Base-by-base conservation (phyloP, 805 yeast genomes). In the Torulaspora indica region DNA sequence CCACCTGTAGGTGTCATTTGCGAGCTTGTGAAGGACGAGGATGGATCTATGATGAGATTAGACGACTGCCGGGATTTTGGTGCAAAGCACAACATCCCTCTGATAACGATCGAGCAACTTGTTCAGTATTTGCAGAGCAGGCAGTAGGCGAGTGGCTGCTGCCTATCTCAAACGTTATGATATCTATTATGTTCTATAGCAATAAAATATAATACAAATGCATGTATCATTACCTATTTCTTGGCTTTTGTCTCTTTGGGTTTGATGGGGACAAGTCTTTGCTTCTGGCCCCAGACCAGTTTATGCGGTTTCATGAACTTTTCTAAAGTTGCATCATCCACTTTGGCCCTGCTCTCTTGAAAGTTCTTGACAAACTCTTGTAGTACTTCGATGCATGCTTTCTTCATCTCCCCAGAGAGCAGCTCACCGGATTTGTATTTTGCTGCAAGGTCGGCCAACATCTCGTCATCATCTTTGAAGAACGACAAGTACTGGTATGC, bases 11-110 rank as follows among this genome's bases (percentile, higher is more conserved):
- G 85, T 12, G 93, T 85, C 29, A 91, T 93, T 55, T 86, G 98
- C 66, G 99, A 93, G 70, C 72, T 93, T 55, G 98, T 93, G 18
- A 78, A 84, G 46, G 98, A 89, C 53, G 84, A 80, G 38, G 98
- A 93, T 59, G 98, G 98, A 0, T 72, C 84, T 52, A 93, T 93
- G 98, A 88, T 90, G 82, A 81, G 98, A 64, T 71, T 89, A 50
- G 84, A 81, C 50, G 96, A 93, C 61, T 93, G 98, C 67, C 66
- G 75, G 36, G 70, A 70, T 57, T 93, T 93, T 61, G 75, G 85
- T 34, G 64, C 75, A 56, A 63, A 76, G 53, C 79, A 77, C 56
- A 72, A 72, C 38, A 68, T 93, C 48, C 85, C 83, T 61, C 68
- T 87, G 17, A 80, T 91, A 50, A 83, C 89, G 25, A 90, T 91